Conservation (phyloP, 2,329 filamentous ascomycete species). For the Neurospora crassa region DNA sequence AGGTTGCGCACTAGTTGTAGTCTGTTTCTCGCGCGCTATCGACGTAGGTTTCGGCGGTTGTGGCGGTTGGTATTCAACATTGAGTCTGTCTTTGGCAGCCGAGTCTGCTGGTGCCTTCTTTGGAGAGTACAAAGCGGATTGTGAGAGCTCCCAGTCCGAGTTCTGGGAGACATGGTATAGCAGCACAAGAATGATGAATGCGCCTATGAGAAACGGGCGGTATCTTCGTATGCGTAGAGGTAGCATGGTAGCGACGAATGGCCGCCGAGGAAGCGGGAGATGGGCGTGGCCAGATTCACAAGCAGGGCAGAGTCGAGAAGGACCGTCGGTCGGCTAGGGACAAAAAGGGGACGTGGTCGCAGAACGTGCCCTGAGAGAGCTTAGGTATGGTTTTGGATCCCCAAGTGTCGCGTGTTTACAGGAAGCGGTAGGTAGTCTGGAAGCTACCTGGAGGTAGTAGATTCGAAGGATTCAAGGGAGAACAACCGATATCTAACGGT, state of each 20-base stretch:
- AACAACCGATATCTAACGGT: not conserved
- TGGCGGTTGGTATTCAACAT: not conserved
- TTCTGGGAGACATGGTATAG: conserved; percentile 39
- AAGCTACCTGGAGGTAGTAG: not conserved
- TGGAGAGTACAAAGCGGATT: conserved; percentile 10
- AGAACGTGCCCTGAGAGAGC: not conserved
- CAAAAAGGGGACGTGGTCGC: conserved; percentile 2
- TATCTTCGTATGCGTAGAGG: conserved; percentile 45
- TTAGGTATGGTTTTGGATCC: not conserved
- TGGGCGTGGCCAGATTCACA: not conserved
- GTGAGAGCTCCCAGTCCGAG: conserved; percentile 24
- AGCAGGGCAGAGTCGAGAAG: not conserved
- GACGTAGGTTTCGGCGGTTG: not conserved
- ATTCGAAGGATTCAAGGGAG: not conserved
- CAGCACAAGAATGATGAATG: conserved; percentile 44
- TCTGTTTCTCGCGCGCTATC: not conserved
- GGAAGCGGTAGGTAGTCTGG: not conserved
- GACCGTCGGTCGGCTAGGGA: not conserved
- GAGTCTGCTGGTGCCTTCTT: not conserved
- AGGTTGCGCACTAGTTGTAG: not conserved
- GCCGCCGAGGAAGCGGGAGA: not conserved
- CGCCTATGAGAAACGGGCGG: conserved; percentile 48
- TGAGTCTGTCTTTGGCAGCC: not conserved
- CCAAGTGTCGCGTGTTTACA: not conserved
- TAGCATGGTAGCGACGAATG: conserved; percentile 31